These are phyloP conservation scores for Hypoxylon cercidicola DNA, from an alignment of 495 filamentous ascomycete genomes.

Conservation along the genomic window DNA sequence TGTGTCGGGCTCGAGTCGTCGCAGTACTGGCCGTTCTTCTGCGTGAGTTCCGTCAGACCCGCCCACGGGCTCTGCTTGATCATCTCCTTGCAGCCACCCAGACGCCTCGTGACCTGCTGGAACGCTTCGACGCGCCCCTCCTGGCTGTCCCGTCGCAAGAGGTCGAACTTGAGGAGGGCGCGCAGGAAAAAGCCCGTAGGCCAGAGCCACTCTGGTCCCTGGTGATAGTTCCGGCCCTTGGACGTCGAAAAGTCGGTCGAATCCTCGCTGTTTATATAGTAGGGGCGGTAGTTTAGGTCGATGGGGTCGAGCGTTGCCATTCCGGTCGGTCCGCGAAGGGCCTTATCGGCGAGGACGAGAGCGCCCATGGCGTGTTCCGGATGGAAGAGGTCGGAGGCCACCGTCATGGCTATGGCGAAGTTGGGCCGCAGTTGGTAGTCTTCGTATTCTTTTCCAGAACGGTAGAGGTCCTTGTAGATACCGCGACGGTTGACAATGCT, in stretches of 20 bases:
- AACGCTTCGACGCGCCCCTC: slow-evolving; percentile 81
- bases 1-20: slow-evolving; percentile 92
- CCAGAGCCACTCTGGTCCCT: slow-evolving; percentile 99
- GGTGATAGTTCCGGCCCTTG: slow-evolving; percentile 97
- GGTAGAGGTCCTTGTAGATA: slow-evolving; percentile 97
- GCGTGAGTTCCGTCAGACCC: slow-evolving; percentile 91
- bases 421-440: slow-evolving; percentile 97
- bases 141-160: slow-evolving; percentile 71
- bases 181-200: slow-evolving; percentile 94
- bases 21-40: slow-evolving; percentile 86
- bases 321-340: slow-evolving; percentile 85
- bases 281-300: slow-evolving; percentile 90
- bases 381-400: slow-evolving; percentile 88
- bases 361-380: slow-evolving; percentile 78
- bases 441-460: slow-evolving; percentile 91
- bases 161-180: slow-evolving; percentile 89
- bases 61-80: slow-evolving; percentile 85
- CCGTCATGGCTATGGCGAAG: slow-evolving; percentile 95
- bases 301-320: slow-evolving; percentile 95
- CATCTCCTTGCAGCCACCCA: slow-evolving; percentile 83
- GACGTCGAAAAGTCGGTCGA: slow-evolving; percentile 85
- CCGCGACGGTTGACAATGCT: slow-evolving; percentile 84
- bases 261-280: slow-evolving; percentile 96
- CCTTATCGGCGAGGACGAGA: slow-evolving; percentile 79
- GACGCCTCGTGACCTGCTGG: slow-evolving; percentile 87